phyloP scores from a whole-genome alignment of 1,139 yeast genomes.

The Zygoascus hellenicus region DNA sequence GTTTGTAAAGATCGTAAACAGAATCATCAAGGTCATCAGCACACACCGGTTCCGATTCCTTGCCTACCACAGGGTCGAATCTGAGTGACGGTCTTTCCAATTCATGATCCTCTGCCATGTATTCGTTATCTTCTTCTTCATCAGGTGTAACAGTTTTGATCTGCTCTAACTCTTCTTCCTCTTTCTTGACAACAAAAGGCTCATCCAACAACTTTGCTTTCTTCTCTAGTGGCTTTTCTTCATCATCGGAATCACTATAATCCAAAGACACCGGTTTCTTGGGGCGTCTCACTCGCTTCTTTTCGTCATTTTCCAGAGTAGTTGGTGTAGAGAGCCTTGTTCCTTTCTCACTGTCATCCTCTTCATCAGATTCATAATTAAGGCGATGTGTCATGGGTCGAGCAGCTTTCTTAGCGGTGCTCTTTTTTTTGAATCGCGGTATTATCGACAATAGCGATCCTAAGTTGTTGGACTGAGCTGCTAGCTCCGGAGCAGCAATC shows the following conservation, averaged over 20 bases:
- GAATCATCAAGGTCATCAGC: slow-evolving; percentile 37
- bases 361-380: slow-evolving; percentile 49
- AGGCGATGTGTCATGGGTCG: slow-evolving; percentile 72
- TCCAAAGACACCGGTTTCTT: slow-evolving; percentile 14
- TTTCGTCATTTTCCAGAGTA: slow-evolving; percentile 22
- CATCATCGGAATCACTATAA: slow-evolving; percentile 25
- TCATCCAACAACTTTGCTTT: slow-evolving; percentile 19
- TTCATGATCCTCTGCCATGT: slow-evolving; percentile 5
- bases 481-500: not conserved
- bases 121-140: slow-evolving; percentile 8
- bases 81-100: slow-evolving; percentile 18
- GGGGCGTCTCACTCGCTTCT: not conserved
- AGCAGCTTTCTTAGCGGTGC: slow-evolving; percentile 20
- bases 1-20: slow-evolving; percentile 39
- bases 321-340: slow-evolving; percentile 36
- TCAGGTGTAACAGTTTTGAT: slow-evolving; percentile 10
- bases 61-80: slow-evolving; percentile 24
- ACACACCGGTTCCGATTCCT: slow-evolving; percentile 46
- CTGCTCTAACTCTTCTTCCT: slow-evolving; percentile 10
- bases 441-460: slow-evolving; percentile 29
- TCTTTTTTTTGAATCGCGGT: slow-evolving; percentile 43
- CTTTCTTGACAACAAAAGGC: slow-evolving; percentile 2
- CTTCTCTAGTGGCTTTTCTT: slow-evolving; percentile 15
- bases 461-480: slow-evolving; percentile 11
- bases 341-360: slow-evolving; percentile 35